Evolutionary conservation across 208 protist species (phyloP), one percentile per base, ranked within the genome.

Genomic region (Phytomonas sp.): DNA sequence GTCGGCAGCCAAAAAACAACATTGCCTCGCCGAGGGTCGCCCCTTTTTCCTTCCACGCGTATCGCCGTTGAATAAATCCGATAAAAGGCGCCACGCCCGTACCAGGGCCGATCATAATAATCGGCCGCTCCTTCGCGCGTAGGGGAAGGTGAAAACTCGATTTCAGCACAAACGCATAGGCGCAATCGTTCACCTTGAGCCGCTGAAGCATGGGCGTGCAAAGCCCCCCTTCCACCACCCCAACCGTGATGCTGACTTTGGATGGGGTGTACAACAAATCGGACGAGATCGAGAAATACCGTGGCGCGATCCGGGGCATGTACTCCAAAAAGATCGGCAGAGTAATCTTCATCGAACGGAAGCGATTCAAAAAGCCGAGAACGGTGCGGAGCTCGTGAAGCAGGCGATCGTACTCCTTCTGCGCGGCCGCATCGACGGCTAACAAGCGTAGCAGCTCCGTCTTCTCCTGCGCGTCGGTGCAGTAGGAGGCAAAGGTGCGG

Each of bases 221-320:
- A 8, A 98, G 81, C 8, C 93, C 94, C 51, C 91, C 95, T n/a
- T 94, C 76, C 0, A 97, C 84, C 46, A 98, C 74, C 9, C 89
- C 95, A 15, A 95, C 88, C 7, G 91, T 97, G 30, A 96, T 89
- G 51, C 82, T 76, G 28, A 99, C 74, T 3, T 59, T 72, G 30
- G 83, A 81, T 20, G 89, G 85, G 65, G 92, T 81, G 28, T 72
- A 77, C 61, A 95, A 82, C 7, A 82, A 71, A 60, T 98, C 97
- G 13, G 93, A 97, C 9, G 97, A 94, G 72, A 99, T 98, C 29
- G 97, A 98, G 82, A 97, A 99, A 82, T 98, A 99, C 15, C 97
- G 86, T 31, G 91, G 92, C 53, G 91, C 77, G 56, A 97, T 88
- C 31, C 88, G 90, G 26, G 97, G 96, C 83, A 99, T 95, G 56